phyloP scores from a whole-genome alignment of 2,329 filamentous ascomycete genomes.

The Clathrospora elynae region DNA sequence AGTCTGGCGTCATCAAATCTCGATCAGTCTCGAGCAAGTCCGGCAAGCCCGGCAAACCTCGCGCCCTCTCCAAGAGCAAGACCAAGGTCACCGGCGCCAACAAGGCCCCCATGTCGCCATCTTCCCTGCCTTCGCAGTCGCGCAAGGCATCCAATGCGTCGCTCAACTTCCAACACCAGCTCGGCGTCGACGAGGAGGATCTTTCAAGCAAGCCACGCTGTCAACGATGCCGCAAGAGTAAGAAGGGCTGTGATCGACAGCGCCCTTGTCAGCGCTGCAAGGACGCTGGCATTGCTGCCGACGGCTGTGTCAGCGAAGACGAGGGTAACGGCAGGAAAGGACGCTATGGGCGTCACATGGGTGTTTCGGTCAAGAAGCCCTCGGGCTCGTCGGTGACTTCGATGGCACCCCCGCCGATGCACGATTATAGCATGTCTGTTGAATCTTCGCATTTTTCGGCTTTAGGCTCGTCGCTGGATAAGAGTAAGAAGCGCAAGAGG shows the following conservation, averaged over 20 bases:
- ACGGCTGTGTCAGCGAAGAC: slow-evolving; percentile 96
- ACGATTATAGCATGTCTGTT: slow-evolving; percentile 39
- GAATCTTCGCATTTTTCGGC: slow-evolving; percentile 20
- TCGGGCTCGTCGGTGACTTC: slow-evolving; percentile 22
- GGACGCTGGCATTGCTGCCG: slow-evolving; percentile 89
- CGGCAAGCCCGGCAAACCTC: slow-evolving; percentile 48
- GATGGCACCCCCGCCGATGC: slow-evolving; percentile 46
- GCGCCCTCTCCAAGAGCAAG: slow-evolving; percentile 59
- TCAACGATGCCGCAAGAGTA: slow-evolving; percentile 98
- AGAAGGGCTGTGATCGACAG: slow-evolving; percentile 98
- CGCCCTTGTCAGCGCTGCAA: slow-evolving; percentile 93
- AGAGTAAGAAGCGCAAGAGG: slow-evolving; percentile 73
- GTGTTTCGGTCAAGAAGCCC: slow-evolving; percentile 66
- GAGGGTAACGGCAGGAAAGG: slow-evolving; percentile 97
- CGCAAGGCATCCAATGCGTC: slow-evolving; percentile 78
- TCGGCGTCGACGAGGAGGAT: slow-evolving; percentile 79
- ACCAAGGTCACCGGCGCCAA: slow-evolving; percentile 48
- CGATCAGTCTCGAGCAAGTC: slow-evolving; percentile 49
- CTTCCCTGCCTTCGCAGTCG: slow-evolving; percentile 69
- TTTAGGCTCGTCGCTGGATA: slow-evolving; percentile 51
- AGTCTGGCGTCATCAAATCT: slow-evolving; percentile 45
- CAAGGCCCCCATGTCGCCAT: slow-evolving; percentile 58
- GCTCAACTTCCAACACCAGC: slow-evolving; percentile 65
- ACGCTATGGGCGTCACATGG: slow-evolving; percentile 77
- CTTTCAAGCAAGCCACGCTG: slow-evolving; percentile 94